Evolutionary conservation across 495 filamentous ascomycete genomes (phyloP).

Genomic region (Beverwykella pulmonaria): DNA sequence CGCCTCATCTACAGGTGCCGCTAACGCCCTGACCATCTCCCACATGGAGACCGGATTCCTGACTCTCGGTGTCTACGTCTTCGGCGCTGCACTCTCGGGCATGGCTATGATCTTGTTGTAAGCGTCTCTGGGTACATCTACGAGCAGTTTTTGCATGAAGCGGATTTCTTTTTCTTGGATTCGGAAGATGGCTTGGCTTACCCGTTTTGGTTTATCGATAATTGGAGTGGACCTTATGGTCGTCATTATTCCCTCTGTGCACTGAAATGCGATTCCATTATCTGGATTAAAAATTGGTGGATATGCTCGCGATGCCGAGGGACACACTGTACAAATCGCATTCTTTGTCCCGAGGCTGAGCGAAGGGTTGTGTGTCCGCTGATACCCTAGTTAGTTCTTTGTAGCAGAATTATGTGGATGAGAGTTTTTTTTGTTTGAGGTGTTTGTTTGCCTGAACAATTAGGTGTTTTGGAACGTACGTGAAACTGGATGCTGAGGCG

Average conservation of each 20-base stretch:
- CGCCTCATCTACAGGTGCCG: constrained; percentile 44
- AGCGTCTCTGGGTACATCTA: background rate
- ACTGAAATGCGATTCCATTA: constrained; percentile 10
- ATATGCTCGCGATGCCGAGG: background rate
- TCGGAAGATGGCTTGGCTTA: background rate
- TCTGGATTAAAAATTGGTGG: background rate
- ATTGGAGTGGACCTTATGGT: background rate
- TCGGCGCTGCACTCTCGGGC: constrained; percentile 68
- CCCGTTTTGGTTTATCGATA: background rate
- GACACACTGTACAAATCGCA: background rate
- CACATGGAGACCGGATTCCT: constrained; percentile 64
- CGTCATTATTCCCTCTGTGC: constrained; percentile 4
- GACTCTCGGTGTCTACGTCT: constrained; percentile 67
- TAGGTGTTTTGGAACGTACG: background rate
- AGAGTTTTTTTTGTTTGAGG: background rate
- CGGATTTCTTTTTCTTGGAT: background rate
- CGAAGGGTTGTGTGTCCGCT: background rate
- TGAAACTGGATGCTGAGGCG: background rate
- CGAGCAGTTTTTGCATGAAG: background rate
- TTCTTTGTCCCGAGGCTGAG: background rate
- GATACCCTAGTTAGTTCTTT: background rate
- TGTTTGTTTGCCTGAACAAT: background rate
- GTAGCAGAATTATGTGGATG: background rate
- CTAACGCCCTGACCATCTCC: constrained; percentile 52
- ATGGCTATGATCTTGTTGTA: constrained; percentile 57